These are phyloP conservation scores for Penicillium sp. DNA, from an alignment of 2,329 filamentous ascomycete genomes.

Conservation along the genomic window DNA sequence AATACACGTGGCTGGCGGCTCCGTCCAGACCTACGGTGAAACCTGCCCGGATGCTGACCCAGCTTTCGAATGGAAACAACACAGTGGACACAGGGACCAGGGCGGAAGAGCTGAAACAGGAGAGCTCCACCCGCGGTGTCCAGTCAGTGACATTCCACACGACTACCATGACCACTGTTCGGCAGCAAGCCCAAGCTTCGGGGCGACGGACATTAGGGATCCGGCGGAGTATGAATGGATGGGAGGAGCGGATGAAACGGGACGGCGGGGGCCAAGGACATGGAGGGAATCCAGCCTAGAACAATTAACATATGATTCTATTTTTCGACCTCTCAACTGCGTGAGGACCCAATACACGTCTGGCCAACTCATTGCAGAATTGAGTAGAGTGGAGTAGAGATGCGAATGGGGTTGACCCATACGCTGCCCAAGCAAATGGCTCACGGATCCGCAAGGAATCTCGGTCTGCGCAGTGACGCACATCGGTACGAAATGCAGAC, in stretches of 20 bases:
- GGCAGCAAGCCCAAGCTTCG: constrained; percentile 22
- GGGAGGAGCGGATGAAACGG: constrained; percentile 42
- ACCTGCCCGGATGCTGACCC: constrained; percentile 16
- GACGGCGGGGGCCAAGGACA: constrained; percentile 21
- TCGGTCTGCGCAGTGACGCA: constrained; percentile 2
- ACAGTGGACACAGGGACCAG: constrained; percentile 16
- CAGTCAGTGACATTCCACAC: constrained; percentile 40
- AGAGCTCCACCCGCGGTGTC: constrained; percentile 21
- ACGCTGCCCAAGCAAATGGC: constrained; percentile 1
- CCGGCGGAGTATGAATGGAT: constrained; percentile 44
- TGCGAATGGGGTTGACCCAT: neutral
- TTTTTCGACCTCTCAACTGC: neutral
- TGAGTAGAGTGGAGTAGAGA: neutral
- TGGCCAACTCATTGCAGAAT: neutral
- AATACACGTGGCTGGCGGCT: constrained; percentile 38
- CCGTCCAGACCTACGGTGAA: constrained; percentile 24
- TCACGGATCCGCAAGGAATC: neutral
- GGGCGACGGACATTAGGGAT: constrained; percentile 43
- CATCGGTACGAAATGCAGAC: neutral
- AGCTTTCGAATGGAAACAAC: constrained; percentile 8
- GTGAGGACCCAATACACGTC: neutral
- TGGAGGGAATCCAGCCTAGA: constrained; percentile 14
- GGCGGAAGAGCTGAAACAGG: constrained; percentile 26
- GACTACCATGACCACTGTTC: constrained; percentile 40
- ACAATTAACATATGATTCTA: neutral